Percentiles rank a stretch among this genome's conserved stretches.
These are phyloP conservation scores for Citrullus amarus DNA, from an alignment of 306 rosid genomes.

Conservation along the genomic window DNA sequence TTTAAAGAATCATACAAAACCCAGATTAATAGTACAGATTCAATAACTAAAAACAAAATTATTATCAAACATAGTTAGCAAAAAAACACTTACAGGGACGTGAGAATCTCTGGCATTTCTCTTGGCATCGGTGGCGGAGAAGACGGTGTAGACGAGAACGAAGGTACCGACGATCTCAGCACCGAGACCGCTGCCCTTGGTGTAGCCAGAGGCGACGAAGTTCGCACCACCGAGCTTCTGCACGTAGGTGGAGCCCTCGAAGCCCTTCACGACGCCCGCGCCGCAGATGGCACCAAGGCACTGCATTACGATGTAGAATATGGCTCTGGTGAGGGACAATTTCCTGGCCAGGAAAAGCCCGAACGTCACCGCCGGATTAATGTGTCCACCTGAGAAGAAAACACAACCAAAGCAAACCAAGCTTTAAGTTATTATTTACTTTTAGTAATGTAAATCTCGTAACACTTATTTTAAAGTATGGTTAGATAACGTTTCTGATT, in stretches of 20 bases:
- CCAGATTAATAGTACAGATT: background rate
- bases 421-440: no score
- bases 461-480: no score
- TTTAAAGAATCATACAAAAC: background rate
- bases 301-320: slow-evolving; percentile 78
- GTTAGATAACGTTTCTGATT: no score
- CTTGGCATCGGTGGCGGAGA: slow-evolving; percentile 94
- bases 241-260: slow-evolving; percentile 33
- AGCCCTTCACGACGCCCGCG: slow-evolving; percentile 85
- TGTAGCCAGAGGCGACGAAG: slow-evolving; percentile 50
- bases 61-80: no score
- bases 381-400: slow-evolving; percentile 61
- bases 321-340: slow-evolving; percentile 61
- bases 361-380: slow-evolving; percentile 86
- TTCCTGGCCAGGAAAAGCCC: slow-evolving; percentile 82
- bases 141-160: slow-evolving; percentile 85
- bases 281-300: slow-evolving; percentile 91
- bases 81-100: slow-evolving; percentile 45
- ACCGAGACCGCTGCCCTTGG: slow-evolving; percentile 80
- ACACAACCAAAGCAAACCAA: no score
- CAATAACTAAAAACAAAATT: no score
- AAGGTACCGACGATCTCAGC: slow-evolving; percentile 96
- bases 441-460: no score
- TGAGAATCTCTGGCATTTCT: slow-evolving; percentile 86
- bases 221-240: slow-evolving; percentile 64